A percentile compares a stretch with the other conserved stretches of the same genome.
Evolutionary conservation across 2,329 filamentous ascomycete species (phyloP).

Genomic region (Fusarium musae): DNA sequence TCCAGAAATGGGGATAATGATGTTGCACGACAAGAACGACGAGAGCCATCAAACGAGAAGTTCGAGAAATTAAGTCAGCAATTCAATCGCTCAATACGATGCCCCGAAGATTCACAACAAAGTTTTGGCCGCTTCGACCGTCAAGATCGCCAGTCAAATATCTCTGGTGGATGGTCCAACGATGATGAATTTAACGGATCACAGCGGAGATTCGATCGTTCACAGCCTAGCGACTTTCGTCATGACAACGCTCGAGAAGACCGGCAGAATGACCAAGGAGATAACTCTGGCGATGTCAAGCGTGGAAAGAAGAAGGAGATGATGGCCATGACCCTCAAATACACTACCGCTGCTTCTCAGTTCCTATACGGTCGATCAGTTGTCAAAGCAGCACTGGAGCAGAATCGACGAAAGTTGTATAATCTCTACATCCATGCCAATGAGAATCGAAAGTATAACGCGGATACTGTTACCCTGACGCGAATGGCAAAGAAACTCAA

Average conservation of each 20-base stretch:
- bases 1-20: neutral
- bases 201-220: constrained; percentile 8
- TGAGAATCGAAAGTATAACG: constrained; percentile 62
- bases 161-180: neutral
- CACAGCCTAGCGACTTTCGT: constrained; percentile 10
- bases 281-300: constrained; percentile 1
- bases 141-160: neutral
- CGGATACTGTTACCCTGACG: constrained; percentile 57
- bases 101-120: constrained; percentile 2
- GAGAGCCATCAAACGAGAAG: neutral
- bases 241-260: constrained; percentile 12
- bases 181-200: constrained; percentile 11
- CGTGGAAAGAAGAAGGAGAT: constrained; percentile 46
- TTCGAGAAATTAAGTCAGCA: neutral
- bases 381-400: constrained; percentile 80
- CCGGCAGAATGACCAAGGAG: constrained; percentile 17
- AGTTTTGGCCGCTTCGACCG: neutral
- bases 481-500: constrained; percentile 59
- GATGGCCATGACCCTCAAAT: constrained; percentile 55
- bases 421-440: constrained; percentile 81
- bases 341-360: constrained; percentile 88
- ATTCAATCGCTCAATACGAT: constrained; percentile 1
- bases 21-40: neutral
- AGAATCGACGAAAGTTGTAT: constrained; percentile 77
- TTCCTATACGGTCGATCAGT: constrained; percentile 89